Percentiles rank a stretch among this genome's conserved stretches.
These are phyloP conservation scores for Plectosphaerella cucumerina DNA, from an alignment of 2,329 filamentous ascomycete species.

Conservation along the genomic window DNA sequence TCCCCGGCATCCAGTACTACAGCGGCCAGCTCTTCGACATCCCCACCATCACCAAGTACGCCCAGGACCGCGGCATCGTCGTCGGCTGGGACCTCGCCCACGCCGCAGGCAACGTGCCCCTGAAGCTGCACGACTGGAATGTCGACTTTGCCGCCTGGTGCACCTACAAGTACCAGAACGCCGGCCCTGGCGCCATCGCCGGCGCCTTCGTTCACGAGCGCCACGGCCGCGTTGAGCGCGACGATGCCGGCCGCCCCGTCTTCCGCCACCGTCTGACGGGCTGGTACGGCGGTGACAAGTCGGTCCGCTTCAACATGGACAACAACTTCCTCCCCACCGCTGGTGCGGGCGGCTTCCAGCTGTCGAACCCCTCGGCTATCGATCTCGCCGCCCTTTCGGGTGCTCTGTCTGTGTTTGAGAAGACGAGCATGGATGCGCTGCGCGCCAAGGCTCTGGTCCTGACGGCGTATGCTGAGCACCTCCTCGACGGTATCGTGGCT, in stretches of 20 bases:
- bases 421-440: slow-evolving; percentile 65
- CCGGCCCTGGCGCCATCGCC: slow-evolving; percentile 69
- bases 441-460: slow-evolving; percentile 67
- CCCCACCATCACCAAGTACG: slow-evolving; percentile 63
- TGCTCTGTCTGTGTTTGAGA: slow-evolving; percentile 68
- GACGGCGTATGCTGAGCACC: slow-evolving; percentile 71
- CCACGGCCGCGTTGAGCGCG: slow-evolving; percentile 50
- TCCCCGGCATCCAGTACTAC: slow-evolving; percentile 79
- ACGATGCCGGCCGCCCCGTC: slow-evolving; percentile 27
- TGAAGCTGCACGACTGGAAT: slow-evolving; percentile 71
- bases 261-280: slow-evolving; percentile 63
- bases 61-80: slow-evolving; percentile 59
- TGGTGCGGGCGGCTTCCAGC: slow-evolving; percentile 69
- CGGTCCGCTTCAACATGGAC: slow-evolving; percentile 67
- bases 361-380: slow-evolving; percentile 72
- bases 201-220: slow-evolving; percentile 69
- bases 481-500: slow-evolving; percentile 46
- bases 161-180: slow-evolving; percentile 80
- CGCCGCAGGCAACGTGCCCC: slow-evolving; percentile 68
- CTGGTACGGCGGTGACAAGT: slow-evolving; percentile 74
- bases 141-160: slow-evolving; percentile 83
- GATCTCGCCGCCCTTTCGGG: slow-evolving; percentile 73
- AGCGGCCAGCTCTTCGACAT: slow-evolving; percentile 79
- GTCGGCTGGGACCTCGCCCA: slow-evolving; percentile 79
- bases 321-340: slow-evolving; percentile 66